phyloP scores from a whole-genome alignment of 208 protist species.

The Wallacemonas collosoma region DNA sequence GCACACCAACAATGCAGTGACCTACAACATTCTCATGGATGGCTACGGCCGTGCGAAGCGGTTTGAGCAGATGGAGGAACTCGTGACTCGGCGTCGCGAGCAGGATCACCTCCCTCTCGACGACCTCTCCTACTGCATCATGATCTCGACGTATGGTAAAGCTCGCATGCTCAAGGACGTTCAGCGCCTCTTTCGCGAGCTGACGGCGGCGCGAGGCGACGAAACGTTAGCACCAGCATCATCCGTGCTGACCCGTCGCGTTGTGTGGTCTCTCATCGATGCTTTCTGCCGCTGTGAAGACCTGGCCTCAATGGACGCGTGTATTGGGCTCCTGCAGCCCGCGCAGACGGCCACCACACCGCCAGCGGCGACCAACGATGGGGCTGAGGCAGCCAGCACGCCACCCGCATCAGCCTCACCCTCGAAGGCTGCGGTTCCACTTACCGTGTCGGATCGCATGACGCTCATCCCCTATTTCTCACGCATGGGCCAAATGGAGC shows the following conservation, averaged over 20 bases:
- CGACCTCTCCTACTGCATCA: constrained; percentile 83
- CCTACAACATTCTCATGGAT: constrained; percentile 87
- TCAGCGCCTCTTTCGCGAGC: constrained; percentile 57
- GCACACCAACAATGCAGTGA: constrained; percentile 77
- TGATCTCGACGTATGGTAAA: constrained; percentile 74
- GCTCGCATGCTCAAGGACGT: constrained; percentile 67
- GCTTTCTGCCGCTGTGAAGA: constrained; percentile 84
- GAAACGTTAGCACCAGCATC: not conserved
- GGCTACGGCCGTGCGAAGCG: constrained; percentile 74
- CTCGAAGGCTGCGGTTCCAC: not conserved
- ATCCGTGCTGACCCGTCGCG: constrained; percentile 49
- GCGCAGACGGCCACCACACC: not conserved
- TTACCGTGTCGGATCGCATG: constrained; percentile 44
- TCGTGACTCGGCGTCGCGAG: constrained; percentile 47
- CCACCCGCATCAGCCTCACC: no score
- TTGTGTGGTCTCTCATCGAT: constrained; percentile 77
- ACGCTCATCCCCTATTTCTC: constrained; percentile 85
- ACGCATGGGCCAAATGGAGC: constrained; percentile 74
- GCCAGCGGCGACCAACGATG: no score
- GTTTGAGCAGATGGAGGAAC: constrained; percentile 79
- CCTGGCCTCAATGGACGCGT: constrained; percentile 51
- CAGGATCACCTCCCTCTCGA: constrained; percentile 60
- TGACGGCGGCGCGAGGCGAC: constrained; percentile 14
- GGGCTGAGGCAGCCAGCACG: no score
- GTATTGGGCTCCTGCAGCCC: constrained; percentile 42